A percentile compares a stretch with the other conserved stretches of the same genome.
Conservation (phyloP, 345 rosid species). For the Eucalyptus sp. region DNA sequence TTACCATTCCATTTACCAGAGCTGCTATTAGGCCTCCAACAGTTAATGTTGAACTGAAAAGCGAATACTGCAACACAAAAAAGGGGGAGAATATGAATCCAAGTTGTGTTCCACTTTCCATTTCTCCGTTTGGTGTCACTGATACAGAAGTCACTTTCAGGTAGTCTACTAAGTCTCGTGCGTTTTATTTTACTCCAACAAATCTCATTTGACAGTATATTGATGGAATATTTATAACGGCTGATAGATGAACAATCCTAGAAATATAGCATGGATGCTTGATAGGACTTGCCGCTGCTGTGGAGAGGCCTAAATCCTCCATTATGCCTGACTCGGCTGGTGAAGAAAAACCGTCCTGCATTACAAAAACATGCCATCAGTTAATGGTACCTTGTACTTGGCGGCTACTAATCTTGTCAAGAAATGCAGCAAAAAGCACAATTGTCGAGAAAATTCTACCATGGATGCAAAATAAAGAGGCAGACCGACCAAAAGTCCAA, state of each 20-base stretch:
- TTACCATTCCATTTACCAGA: slow-evolving; percentile 10
- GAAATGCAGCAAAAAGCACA: background rate
- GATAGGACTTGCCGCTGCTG: background rate
- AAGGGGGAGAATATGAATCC: background rate
- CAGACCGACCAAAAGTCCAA: background rate
- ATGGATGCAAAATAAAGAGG: background rate
- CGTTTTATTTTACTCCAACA: background rate
- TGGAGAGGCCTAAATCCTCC: slow-evolving; percentile 1
- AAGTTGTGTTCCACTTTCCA: background rate
- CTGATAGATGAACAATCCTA: background rate
- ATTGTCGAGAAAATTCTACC: background rate
- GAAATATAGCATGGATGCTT: background rate
- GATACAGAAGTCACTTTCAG: background rate
- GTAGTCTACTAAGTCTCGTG: background rate
- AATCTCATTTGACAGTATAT: background rate
- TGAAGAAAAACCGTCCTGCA: slow-evolving; percentile 2
- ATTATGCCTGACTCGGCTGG: slow-evolving; percentile 2
- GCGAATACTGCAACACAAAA: slow-evolving; percentile 15
- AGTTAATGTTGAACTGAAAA: slow-evolving; percentile 18
- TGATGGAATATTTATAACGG: background rate
- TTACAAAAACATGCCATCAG: background rate
- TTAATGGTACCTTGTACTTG: background rate
- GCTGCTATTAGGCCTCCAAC: slow-evolving; percentile 22
- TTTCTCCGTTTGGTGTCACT: background rate
- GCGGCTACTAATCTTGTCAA: background rate